Conservation (phyloP, 2,329 filamentous ascomycete genomes). For the Curvularia sp. region DNA sequence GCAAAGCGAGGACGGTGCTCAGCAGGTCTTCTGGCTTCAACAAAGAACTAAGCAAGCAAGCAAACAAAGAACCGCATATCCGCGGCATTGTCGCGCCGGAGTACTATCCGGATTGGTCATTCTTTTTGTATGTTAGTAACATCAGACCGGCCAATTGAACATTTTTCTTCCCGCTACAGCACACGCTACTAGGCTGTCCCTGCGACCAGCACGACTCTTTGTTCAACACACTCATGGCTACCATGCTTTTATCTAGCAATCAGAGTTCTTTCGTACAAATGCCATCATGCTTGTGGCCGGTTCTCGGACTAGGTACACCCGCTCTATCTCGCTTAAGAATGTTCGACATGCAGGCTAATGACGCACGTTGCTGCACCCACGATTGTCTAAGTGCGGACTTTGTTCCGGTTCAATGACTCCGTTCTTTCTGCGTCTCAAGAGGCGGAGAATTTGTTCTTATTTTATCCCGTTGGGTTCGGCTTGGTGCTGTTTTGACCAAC, state of each 20-base stretch:
- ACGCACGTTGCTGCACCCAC: slow-evolving; percentile 38
- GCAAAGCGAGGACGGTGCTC: background rate
- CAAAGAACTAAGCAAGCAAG: background rate
- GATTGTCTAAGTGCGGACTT: slow-evolving; percentile 29
- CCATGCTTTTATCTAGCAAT: slow-evolving; percentile 1
- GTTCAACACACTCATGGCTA: background rate
- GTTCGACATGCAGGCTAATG: slow-evolving; percentile 31
- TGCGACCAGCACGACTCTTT: background rate
- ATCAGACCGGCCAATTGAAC: background rate
- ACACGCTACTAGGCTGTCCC: background rate
- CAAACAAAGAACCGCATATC: background rate
- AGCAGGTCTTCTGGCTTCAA: background rate
- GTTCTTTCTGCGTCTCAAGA: slow-evolving; percentile 15
- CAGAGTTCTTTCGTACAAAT: slow-evolving; percentile 2
- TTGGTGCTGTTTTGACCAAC: background rate
- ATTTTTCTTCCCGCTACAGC: background rate
- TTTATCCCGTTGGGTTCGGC: background rate
- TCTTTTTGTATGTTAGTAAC: background rate
- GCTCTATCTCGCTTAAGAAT: slow-evolving; percentile 32
- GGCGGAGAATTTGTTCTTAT: slow-evolving; percentile 5
- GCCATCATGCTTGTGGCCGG: slow-evolving; percentile 23
- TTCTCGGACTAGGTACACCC: slow-evolving; percentile 29
- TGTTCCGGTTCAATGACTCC: slow-evolving; percentile 33
- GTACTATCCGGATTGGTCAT: background rate
- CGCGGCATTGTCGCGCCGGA: background rate